phyloP scores from a whole-genome alignment of 2,329 filamentous ascomycete species.

The Fusarium compactum region DNA sequence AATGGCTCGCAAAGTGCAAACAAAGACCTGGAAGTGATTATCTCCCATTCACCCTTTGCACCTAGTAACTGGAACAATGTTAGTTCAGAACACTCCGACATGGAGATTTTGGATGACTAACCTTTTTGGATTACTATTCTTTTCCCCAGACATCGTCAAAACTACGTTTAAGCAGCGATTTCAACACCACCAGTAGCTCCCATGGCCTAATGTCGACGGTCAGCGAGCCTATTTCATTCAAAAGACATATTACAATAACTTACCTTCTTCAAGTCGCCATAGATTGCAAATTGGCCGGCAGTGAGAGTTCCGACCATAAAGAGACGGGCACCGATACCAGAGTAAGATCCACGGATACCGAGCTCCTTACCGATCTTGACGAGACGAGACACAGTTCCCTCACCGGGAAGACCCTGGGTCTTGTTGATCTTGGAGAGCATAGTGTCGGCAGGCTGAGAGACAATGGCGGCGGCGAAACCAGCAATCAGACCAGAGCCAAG shows the following conservation, averaged over 20 bases:
- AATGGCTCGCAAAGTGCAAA: conserved; percentile 9
- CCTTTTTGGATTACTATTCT: not conserved
- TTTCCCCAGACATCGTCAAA: conserved; percentile 10
- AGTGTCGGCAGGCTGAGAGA: conserved; percentile 92
- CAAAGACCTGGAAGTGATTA: not conserved
- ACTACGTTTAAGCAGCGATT: conserved; percentile 58
- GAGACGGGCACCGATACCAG: conserved; percentile 80
- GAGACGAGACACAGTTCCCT: conserved; percentile 82
- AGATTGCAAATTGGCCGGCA: conserved; percentile 89
- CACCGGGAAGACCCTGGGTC: conserved; percentile 87
- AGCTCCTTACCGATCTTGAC: conserved; percentile 92
- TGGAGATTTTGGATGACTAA: not conserved
- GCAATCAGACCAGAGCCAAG: conserved; percentile 67
- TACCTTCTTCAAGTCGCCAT: conserved; percentile 67
- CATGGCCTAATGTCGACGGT: conserved; percentile 54
- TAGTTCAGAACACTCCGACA: not conserved
- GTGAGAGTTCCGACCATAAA: conserved; percentile 77
- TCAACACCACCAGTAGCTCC: conserved; percentile 83
- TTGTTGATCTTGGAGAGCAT: conserved; percentile 98
- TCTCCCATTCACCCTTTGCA: not conserved
- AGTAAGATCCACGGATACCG: conserved; percentile 80
- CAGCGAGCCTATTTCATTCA: not conserved
- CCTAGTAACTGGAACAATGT: not conserved
- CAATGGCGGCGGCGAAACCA: conserved; percentile 85
- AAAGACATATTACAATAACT: conserved; percentile 50